Evolutionary conservation across 371 early-diverging fungal species (phyloP).

Genomic region (Mucor irregularis): DNA sequence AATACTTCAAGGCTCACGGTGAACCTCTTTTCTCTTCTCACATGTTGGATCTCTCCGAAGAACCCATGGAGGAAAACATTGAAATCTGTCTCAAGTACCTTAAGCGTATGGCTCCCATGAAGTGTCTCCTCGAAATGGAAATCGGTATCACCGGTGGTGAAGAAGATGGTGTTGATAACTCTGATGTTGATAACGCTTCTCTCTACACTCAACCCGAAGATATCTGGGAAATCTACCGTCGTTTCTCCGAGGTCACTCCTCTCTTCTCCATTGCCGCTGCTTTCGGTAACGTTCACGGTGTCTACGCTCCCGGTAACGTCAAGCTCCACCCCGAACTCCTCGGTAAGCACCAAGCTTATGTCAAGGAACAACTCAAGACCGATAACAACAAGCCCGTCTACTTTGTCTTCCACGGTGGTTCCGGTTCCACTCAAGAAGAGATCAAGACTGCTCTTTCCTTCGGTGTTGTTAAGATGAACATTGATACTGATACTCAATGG

Average conservation of each 20-base stretch:
- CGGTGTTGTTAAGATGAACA: constrained; percentile 95
- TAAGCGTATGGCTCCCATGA: constrained; percentile 84
- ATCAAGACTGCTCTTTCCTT: constrained; percentile 76
- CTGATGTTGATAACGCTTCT: constrained; percentile 80
- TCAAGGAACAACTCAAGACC: constrained; percentile 66
- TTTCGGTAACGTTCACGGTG: constrained; percentile 90
- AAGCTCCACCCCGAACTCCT: constrained; percentile 85
- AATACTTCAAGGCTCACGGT: constrained; percentile 85
- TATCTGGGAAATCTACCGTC: constrained; percentile 88
- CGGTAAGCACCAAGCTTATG: constrained; percentile 83
- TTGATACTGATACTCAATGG: constrained; percentile 82
- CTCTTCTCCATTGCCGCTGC: constrained; percentile 92
- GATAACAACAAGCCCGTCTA: constrained; percentile 74
- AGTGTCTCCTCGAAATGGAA: constrained; percentile 90
- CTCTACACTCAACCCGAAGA: constrained; percentile 94
- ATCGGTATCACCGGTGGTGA: constrained; percentile 96
- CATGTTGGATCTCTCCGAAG: constrained; percentile 93
- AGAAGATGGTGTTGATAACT: constrained; percentile 95
- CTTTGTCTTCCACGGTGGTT: constrained; percentile 96
- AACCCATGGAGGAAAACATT: constrained; percentile 90
- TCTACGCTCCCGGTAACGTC: constrained; percentile 92
- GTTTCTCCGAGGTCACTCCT: constrained; percentile 73
- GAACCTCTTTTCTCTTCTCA: constrained; percentile 94
- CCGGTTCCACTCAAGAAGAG: constrained; percentile 83
- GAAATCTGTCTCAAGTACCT: constrained; percentile 83